A percentile compares a stretch with the other conserved stretches of the same genome.
Evolutionary conservation across 129 eudicot genomes (phyloP).

Genomic region (Artemisia tridentata): DNA sequence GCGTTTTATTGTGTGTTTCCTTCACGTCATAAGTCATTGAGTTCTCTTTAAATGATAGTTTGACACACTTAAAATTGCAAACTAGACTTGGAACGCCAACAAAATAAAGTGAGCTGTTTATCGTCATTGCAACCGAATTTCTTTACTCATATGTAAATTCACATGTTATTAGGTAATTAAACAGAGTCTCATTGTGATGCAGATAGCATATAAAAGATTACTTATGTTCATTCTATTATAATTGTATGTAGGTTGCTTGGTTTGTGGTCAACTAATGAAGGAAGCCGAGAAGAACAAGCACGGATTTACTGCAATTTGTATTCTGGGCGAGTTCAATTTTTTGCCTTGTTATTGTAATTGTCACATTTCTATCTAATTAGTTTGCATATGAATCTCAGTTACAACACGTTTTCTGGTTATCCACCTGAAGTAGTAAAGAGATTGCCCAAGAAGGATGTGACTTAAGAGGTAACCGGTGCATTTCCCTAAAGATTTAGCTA

Average conservation of each 20-base stretch:
- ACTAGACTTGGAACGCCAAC: no score
- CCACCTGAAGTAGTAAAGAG: conserved; percentile 82
- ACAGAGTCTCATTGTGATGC: background rate
- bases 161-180: conserved; percentile 55
- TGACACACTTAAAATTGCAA: no score
- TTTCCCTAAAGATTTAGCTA: background rate
- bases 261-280: conserved; percentile 94
- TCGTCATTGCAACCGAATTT: no score
- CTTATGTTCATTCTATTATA: background rate
- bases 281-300: conserved; percentile 87
- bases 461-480: conserved; percentile 61
- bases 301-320: conserved; percentile 50
- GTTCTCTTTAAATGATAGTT: no score
- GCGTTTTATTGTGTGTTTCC: no score
- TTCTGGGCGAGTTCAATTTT: conserved; percentile 52
- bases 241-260: conserved; percentile 62
- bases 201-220: background rate
- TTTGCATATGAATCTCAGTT: no score
- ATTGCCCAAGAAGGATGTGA: conserved; percentile 89
- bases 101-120: no score
- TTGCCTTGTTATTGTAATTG: background rate
- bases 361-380: conserved; percentile 18
- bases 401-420: no score
- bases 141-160: no score
- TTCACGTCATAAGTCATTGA: no score